A percentile compares a stretch with the other conserved stretches of the same genome.
These are phyloP conservation scores for Rubia yunnanensis DNA, from an alignment of 257 asterid genomes.

Conservation along the genomic window DNA sequence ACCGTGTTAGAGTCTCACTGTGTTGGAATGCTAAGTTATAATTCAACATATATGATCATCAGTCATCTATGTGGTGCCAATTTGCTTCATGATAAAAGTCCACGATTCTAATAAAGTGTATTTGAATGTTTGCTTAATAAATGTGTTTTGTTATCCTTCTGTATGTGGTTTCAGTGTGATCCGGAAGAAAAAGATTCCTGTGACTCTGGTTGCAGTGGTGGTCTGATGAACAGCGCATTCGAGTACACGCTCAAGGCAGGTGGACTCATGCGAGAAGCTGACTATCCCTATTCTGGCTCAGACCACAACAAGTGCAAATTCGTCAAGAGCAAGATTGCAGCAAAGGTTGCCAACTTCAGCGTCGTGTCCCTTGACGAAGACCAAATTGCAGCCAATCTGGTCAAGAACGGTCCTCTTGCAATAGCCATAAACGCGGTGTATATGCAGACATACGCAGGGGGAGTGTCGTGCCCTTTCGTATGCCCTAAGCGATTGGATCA, in stretches of 20 bases:
- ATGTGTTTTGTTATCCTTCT: too few species aligned
- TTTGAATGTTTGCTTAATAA: too few species aligned
- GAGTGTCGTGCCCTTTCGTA: constrained; percentile 80
- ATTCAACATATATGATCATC: too few species aligned
- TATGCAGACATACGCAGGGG: constrained; percentile 81
- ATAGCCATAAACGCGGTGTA: constrained; percentile 83
- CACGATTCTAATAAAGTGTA: too few species aligned
- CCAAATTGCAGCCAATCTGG: constrained; percentile 88
- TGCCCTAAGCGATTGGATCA: constrained; percentile 67
- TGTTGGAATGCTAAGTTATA: too few species aligned
- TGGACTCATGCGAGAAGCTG: constrained; percentile 80
- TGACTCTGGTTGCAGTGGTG: constrained; percentile 84
- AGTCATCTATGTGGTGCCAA: too few species aligned
- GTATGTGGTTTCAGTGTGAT: constrained; percentile 50
- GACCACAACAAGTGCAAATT: constrained; percentile 65
- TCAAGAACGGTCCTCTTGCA: constrained; percentile 81
- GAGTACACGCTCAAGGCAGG: constrained; percentile 79
- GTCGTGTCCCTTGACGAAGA: constrained; percentile 78
- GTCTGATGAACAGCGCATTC: constrained; percentile 85
- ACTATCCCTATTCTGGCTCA: constrained; percentile 79
- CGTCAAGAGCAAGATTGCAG: constrained; percentile 64
- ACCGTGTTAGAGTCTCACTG: too few species aligned
- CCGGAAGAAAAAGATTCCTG: constrained; percentile 70
- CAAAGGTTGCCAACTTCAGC: constrained; percentile 85
- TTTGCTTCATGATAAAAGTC: too few species aligned